Conservation (phyloP, 129 eudicot species). For the Pittosporum tobira region DNA sequence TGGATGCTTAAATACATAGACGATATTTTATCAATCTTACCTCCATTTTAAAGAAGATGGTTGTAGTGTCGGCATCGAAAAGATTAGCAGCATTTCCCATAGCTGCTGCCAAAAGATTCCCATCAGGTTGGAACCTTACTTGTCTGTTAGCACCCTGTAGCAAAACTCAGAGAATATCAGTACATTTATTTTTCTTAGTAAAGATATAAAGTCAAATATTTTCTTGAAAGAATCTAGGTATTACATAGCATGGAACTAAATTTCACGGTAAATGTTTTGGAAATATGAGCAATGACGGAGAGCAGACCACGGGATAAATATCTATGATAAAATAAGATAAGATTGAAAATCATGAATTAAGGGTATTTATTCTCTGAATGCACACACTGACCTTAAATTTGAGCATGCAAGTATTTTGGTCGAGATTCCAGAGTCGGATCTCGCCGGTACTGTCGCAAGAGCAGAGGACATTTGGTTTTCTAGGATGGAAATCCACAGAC, state of each 20-base stretch:
- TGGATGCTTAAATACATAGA: background rate
- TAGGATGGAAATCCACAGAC: conserved; percentile 44
- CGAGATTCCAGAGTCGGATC: conserved; percentile 28
- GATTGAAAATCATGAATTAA: background rate
- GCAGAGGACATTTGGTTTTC: conserved; percentile 24
- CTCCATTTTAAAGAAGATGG: conserved; percentile 6
- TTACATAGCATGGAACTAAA: background rate
- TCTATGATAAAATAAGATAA: too few relatives aligned
- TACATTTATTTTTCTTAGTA: background rate
- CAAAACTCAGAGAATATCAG: background rate
- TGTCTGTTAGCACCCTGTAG: conserved; percentile 30
- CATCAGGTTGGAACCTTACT: conserved; percentile 37
- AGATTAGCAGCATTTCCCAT: conserved; percentile 21
- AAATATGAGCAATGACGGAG: background rate
- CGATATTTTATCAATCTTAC: conserved; percentile 7
- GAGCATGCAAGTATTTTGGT: conserved; percentile 3
- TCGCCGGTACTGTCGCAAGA: conserved; percentile 32
- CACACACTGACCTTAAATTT: conserved; percentile 19
- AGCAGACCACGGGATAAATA: background rate
- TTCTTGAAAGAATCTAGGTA: too few relatives aligned
- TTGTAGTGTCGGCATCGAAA: conserved; percentile 24
- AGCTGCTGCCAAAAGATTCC: conserved; percentile 44
- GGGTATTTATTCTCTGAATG: background rate
- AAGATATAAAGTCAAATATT: background rate
- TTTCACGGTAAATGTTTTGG: background rate